These are phyloP conservation scores for Boletales sp. DNA, from an alignment of 768 basidiomycete genomes.

Conservation along the genomic window DNA sequence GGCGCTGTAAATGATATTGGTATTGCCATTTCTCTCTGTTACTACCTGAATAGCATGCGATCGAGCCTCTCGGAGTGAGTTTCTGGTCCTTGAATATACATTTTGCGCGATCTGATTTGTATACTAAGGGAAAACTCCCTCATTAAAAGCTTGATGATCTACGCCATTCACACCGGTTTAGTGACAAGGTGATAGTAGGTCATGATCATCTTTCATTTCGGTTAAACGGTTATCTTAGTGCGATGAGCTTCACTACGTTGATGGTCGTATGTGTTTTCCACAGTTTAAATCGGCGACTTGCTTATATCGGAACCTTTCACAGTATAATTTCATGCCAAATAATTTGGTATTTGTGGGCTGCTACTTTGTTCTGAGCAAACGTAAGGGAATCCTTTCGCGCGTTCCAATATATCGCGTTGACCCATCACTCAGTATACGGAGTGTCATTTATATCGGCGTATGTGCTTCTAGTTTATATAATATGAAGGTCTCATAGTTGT, in stretches of 20 bases:
- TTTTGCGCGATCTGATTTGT: background rate
- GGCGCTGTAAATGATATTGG: slow-evolving; percentile 49
- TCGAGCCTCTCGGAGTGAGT: slow-evolving; percentile 45
- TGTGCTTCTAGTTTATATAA: slow-evolving; percentile 14
- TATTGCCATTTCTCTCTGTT: slow-evolving; percentile 51
- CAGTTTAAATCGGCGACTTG: background rate
- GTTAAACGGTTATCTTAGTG: slow-evolving; percentile 12
- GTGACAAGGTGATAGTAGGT: slow-evolving; percentile 49
- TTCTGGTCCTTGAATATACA: background rate
- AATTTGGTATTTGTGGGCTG: slow-evolving; percentile 59
- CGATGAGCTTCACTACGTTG: slow-evolving; percentile 44
- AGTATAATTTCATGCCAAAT: slow-evolving; percentile 54
- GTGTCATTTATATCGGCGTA: slow-evolving; percentile 67
- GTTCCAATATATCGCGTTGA: background rate
- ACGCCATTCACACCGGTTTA: slow-evolving; percentile 59
- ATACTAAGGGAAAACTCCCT: slow-evolving; percentile 48
- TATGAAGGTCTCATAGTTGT: slow-evolving; percentile 9
- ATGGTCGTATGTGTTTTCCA: slow-evolving; percentile 43
- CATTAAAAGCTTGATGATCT: slow-evolving; percentile 53
- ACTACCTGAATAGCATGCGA: slow-evolving; percentile 51
- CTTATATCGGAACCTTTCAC: background rate
- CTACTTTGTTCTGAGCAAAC: slow-evolving; percentile 65
- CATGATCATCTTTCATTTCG: background rate
- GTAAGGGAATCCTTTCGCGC: slow-evolving; percentile 36
- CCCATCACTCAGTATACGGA: slow-evolving; percentile 46